Evolutionary conservation across 148 eudicot genomes (phyloP), one percentile per base, ranked within the genome.

Genomic region (Camellia japonica): DNA sequence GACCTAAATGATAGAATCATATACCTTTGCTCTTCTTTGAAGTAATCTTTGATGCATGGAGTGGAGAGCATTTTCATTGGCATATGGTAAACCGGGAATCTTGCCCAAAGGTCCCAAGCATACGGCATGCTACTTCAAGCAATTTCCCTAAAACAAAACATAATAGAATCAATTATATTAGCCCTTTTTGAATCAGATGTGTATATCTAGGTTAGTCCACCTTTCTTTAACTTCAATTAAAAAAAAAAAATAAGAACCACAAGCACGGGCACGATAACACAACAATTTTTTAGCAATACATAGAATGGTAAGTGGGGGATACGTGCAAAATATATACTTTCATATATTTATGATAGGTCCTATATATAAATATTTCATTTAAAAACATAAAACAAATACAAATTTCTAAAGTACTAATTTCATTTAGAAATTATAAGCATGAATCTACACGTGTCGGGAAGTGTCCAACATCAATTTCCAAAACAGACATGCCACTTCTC

Each of bases 71-170:
- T 71, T 52, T 78, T 73, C 81, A 79, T 6, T 79, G 82, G 71
- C 85, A 83, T 62, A 74, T 83, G 38, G 51, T 60, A 23, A 79
- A 79, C 76, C 66, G 52, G 52, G 75, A 74, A 74, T 74, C 71
- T 58, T 83, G 82, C 68, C 85, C 85, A n/a, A 83, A 44, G 20
- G 71, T 75, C 66, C 81, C 75, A 18, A 83, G 82, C 76, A 83
- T 70, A 43, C 62, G 42, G 42, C 85, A 79, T 65, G 85, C 85
- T 59, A 79, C 79, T 71, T 79, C 82, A 62, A 83, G 79, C 85
- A 83, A 70, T 42, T 83, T 83, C 46, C 85, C 85, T 83, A 76
- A 51, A 46, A 61, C 6, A 77, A 66, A 66, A 59, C 47, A 55
- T 77, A 15, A 59, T 2, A 43, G 18, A 43, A 15, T 46, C 70